Conservation (phyloP, 352 stramenopile genomes). For the Phytophthora pseudosyringae region DNA sequence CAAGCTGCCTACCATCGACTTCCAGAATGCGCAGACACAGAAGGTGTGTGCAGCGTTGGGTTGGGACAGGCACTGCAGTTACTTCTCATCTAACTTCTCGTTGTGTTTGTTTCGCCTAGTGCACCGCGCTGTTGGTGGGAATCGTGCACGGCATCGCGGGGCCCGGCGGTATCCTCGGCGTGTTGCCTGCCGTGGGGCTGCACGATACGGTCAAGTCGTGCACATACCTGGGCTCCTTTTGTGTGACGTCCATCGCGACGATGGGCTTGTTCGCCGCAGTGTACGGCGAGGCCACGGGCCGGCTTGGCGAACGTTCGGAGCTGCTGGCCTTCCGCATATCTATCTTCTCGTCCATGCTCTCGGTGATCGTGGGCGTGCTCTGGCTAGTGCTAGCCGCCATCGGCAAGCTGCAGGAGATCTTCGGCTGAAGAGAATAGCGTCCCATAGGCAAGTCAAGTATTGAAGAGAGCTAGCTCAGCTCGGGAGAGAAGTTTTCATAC, state of each 20-base stretch:
- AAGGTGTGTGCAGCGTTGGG: constrained; percentile 51
- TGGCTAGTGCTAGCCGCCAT: constrained; percentile 82
- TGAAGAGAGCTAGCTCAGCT: constrained; percentile 19
- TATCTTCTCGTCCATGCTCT: constrained; percentile 86
- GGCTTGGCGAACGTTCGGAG: constrained; percentile 73
- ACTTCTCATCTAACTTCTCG: constrained; percentile 8
- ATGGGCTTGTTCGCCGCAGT: constrained; percentile 91
- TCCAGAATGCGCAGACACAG: constrained; percentile 76
- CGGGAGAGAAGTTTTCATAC: constrained; percentile 32
- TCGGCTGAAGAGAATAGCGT: constrained; percentile 52
- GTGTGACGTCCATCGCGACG: constrained; percentile 84
- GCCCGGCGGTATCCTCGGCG: constrained; percentile 80
- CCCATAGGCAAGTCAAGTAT: constrained; percentile 33
- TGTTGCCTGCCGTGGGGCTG: constrained; percentile 90
- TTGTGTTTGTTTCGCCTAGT: constrained; percentile 37
- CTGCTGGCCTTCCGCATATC: constrained; percentile 79
- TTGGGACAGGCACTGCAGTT: background rate
- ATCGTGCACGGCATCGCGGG: constrained; percentile 92
- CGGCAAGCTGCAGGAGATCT: constrained; percentile 83
- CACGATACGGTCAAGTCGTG: constrained; percentile 82
- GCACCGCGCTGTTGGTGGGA: constrained; percentile 83
- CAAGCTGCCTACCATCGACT: constrained; percentile 59
- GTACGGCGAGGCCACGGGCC: constrained; percentile 83
- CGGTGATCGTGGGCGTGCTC: constrained; percentile 81
- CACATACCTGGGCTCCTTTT: constrained; percentile 92